phyloP scores from a whole-genome alignment of 2,329 filamentous ascomycete genomes.

The Aspergillus sp. region DNA sequence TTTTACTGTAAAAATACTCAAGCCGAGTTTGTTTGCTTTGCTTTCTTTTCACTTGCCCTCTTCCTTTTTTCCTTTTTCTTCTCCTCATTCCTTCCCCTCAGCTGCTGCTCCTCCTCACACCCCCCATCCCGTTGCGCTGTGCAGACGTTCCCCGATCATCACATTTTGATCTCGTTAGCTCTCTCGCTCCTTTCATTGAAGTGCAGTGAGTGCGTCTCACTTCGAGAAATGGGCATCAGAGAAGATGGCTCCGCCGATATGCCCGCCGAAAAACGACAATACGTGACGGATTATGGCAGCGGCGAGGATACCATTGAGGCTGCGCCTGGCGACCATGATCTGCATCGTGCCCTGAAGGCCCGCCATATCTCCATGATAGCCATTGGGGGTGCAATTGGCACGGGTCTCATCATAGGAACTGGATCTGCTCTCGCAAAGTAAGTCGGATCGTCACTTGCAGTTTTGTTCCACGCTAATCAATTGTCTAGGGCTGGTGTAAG shows the following conservation, averaged over 20 bases:
- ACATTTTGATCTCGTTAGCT: not conserved
- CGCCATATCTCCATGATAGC: constrained; percentile 48
- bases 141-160: not conserved
- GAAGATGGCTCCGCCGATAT: constrained; percentile 25
- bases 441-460: constrained; percentile 9
- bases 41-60: too few species aligned
- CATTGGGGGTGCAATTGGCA: constrained; percentile 47
- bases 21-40: not conserved
- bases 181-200: not conserved
- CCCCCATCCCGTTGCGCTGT: not conserved
- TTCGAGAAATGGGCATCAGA: constrained; percentile 18
- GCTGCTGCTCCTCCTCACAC: not conserved
- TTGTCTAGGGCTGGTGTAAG: constrained; percentile 39
- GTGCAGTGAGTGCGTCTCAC: not conserved
- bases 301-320: constrained; percentile 28
- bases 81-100: not conserved
- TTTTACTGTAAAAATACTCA: not conserved
- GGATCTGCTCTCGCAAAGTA: constrained; percentile 41
- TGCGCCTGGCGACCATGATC: constrained; percentile 30
- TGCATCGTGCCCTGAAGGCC: constrained; percentile 46
- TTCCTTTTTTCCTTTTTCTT: not conserved
- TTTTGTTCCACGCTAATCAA: not conserved
- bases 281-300: not conserved
- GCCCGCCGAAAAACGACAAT: constrained; percentile 17
- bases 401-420: constrained; percentile 45